These are phyloP conservation scores for Candida lessepsii DNA, from an alignment of 805 yeast species.

Conservation along the genomic window DNA sequence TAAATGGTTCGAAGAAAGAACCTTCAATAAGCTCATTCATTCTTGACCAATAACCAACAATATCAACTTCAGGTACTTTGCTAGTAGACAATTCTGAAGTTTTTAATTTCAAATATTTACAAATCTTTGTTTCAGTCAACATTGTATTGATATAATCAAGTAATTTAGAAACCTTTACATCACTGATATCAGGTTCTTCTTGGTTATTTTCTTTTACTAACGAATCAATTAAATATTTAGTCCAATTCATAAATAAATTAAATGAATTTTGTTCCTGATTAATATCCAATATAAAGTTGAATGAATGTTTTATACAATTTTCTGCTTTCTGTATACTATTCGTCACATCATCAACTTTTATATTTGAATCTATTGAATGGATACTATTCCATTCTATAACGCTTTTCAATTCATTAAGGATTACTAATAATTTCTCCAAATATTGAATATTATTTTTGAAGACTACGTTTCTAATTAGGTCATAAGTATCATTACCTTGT, in stretches of 20 bases:
- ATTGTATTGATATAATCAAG: constrained; percentile 24
- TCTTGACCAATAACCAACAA: background rate
- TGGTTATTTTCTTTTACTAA: constrained; percentile 27
- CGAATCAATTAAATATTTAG: constrained; percentile 35
- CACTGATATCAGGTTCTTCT: constrained; percentile 28
- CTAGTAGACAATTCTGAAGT: constrained; percentile 4
- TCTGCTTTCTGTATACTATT: constrained; percentile 16
- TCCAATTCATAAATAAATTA: constrained; percentile 47
- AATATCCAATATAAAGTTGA: constrained; percentile 39
- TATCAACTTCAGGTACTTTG: background rate
- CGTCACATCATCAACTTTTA: constrained; percentile 8
- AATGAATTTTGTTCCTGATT: constrained; percentile 48
- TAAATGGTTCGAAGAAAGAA: constrained; percentile 6
- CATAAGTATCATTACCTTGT: constrained; percentile 50
- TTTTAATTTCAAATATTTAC: constrained; percentile 18
- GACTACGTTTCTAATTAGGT: constrained; percentile 45
- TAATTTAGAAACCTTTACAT: constrained; percentile 21
- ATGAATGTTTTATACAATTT: constrained; percentile 29
- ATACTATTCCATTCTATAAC: constrained; percentile 33
- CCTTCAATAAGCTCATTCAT: background rate
- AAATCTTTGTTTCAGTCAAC: constrained; percentile 20
- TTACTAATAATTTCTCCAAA: constrained; percentile 51
- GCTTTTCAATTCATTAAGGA: constrained; percentile 44
- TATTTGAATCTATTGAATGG: constrained; percentile 9
- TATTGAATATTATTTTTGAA: constrained; percentile 54